phyloP scores from a whole-genome alignment of 441 rosid genomes.

The Eruca vesicaria region DNA sequence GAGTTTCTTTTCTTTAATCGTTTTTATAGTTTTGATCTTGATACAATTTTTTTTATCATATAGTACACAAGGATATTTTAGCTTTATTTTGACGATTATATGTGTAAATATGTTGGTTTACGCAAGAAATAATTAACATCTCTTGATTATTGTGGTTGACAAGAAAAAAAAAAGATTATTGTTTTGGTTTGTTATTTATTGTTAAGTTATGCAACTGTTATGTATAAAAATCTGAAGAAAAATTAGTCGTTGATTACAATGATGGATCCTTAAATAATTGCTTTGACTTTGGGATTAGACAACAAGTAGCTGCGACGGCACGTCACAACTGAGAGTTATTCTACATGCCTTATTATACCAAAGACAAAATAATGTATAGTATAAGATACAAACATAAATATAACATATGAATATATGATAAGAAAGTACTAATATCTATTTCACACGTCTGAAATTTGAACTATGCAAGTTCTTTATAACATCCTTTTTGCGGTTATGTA shows the following conservation, averaged over 20 bases:
- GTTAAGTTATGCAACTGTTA: constrained; percentile 6
- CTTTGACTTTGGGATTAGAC: constrained; percentile 38
- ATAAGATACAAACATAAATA: not conserved
- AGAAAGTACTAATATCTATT: not conserved
- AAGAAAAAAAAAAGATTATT: not conserved
- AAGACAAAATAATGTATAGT: not conserved
- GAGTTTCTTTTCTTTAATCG: not conserved
- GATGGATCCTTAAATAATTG: constrained; percentile 28
- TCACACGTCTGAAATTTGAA: not conserved
- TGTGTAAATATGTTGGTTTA: constrained; percentile 18
- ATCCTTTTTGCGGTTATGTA: not conserved
- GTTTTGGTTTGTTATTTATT: not conserved
- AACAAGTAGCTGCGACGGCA: constrained; percentile 40
- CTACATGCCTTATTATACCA: constrained; percentile 18
- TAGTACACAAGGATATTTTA: not conserved
- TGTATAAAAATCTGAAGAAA: not conserved
- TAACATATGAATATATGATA: not conserved
- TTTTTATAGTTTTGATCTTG: constrained; percentile 6
- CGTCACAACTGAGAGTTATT: constrained; percentile 30
- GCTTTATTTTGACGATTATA: constrained; percentile 12
- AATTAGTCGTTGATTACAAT: constrained; percentile 32
- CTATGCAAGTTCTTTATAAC: not conserved
- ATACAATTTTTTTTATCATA: constrained; percentile 3
- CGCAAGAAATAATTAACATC: not conserved
- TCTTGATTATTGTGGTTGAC: not conserved